Evolutionary conservation across 164 flowering plant genomes (phyloP).

Genomic region (Pachysandra terminalis): DNA sequence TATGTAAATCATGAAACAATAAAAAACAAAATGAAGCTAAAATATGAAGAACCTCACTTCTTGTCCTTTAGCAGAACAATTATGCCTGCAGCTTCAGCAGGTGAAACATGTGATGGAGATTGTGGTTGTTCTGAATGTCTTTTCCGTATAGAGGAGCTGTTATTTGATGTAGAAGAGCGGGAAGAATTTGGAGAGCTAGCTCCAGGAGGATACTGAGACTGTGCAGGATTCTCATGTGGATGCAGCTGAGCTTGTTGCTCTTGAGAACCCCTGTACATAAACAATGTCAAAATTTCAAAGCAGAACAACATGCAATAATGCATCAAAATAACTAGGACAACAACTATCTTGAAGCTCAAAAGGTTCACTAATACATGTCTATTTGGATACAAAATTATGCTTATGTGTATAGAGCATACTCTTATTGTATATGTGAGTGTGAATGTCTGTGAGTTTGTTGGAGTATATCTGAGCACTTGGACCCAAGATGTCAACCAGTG

Average conservation of each 20-base stretch:
- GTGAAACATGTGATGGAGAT: slow-evolving; percentile 57
- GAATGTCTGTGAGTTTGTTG: too few relatives aligned
- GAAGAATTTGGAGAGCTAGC: slow-evolving; percentile 53
- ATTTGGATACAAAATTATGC: too few relatives aligned
- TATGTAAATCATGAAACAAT: too few relatives aligned
- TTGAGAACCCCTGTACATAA: slow-evolving; percentile 60
- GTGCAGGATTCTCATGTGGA: slow-evolving; percentile 45
- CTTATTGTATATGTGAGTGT: too few relatives aligned
- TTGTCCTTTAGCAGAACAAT: slow-evolving; percentile 63
- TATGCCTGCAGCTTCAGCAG: slow-evolving; percentile 81
- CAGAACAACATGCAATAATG: too few relatives aligned
- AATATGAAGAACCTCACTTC: slow-evolving; percentile 36
- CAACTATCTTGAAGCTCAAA: too few relatives aligned
- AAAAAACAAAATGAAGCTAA: background rate
- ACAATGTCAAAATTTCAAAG: background rate
- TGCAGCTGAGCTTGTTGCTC: slow-evolving; percentile 58
- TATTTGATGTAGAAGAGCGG: slow-evolving; percentile 57
- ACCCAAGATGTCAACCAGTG: too few relatives aligned
- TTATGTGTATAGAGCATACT: too few relatives aligned
- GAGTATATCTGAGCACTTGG: too few relatives aligned
- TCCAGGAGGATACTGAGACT: slow-evolving; percentile 72
- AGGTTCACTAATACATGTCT: too few relatives aligned
- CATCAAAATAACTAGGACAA: too few relatives aligned
- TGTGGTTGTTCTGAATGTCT: slow-evolving; percentile 46
- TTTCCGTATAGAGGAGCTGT: slow-evolving; percentile 39